A percentile compares a stretch with the other conserved stretches of the same genome.
Conservation (phyloP, 805 yeast species). For the Kazachstania bromeliacearum region DNA sequence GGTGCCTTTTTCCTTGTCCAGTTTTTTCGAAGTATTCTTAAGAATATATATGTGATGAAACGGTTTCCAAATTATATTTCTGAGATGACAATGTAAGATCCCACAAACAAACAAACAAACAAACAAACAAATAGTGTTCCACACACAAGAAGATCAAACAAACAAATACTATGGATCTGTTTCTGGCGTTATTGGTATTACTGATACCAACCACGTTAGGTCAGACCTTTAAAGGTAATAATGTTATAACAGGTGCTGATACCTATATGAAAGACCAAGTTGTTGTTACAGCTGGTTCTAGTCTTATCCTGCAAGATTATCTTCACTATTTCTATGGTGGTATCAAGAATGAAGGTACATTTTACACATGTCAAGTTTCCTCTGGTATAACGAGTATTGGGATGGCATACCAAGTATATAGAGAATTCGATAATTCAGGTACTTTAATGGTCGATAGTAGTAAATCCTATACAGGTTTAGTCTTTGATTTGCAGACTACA, state of each 20-base stretch:
- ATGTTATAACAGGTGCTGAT: not conserved
- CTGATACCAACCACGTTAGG: not conserved
- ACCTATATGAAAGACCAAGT: not conserved
- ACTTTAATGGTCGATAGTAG: slow-evolving; percentile 5
- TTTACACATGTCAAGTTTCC: not conserved
- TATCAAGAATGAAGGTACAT: not conserved
- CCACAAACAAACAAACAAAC: no score
- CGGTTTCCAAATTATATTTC: no score
- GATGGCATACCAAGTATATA: not conserved
- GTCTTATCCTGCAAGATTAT: not conserved
- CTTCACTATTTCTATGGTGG: not conserved
- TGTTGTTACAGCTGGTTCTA: not conserved
- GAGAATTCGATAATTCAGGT: slow-evolving; percentile 6
- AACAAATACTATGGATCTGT: no score
- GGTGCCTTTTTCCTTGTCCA: no score
- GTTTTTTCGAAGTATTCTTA: no score
- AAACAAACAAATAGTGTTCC: no score
- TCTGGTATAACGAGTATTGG: not conserved
- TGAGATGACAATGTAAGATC: no score
- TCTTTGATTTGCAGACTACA: not conserved
- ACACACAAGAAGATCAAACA: no score
- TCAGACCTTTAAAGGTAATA: not conserved
- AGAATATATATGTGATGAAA: no score
- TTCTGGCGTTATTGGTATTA: not conserved
- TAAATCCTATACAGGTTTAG: slow-evolving; percentile 3